A percentile compares a stretch with the other conserved stretches of the same genome.
Evolutionary conservation across 305 asterid species (phyloP).

Genomic region (Fraxinus ornus): DNA sequence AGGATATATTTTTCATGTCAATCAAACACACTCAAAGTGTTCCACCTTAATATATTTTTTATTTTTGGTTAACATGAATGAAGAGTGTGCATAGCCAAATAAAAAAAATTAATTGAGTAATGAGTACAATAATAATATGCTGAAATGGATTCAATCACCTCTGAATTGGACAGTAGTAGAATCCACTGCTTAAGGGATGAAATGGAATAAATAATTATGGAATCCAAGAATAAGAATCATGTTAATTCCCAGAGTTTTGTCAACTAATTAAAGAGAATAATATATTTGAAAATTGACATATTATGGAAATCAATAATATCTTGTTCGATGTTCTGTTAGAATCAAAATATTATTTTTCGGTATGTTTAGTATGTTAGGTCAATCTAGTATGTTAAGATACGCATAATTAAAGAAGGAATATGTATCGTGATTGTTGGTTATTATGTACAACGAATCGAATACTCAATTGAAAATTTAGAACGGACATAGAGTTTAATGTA

Average conservation of each 20-base stretch:
- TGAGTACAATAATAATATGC: background rate
- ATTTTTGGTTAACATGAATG: too few relatives aligned
- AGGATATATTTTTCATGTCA: too few relatives aligned
- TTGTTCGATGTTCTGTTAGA: slow-evolving; percentile 14
- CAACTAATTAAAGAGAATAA: slow-evolving; percentile 5
- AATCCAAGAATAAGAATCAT: slow-evolving; percentile 21
- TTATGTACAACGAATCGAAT: background rate
- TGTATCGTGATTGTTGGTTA: background rate
- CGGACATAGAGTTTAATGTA: background rate
- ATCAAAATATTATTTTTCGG: background rate
- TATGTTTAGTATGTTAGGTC: background rate
- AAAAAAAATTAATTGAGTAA: background rate
- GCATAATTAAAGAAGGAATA: background rate
- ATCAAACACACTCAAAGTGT: too few relatives aligned
- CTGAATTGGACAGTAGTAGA: background rate
- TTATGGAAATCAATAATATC: background rate
- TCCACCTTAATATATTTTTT: too few relatives aligned
- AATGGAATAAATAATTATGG: background rate
- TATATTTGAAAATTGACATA: slow-evolving; percentile 6
- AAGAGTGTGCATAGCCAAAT: too few relatives aligned
- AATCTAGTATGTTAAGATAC: too few relatives aligned
- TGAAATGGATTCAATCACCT: background rate
- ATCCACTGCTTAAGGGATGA: background rate
- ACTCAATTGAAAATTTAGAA: background rate
- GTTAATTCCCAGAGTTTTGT: slow-evolving; percentile 18